Evolutionary conservation across 768 basidiomycete genomes (phyloP).

Genomic region (Panaeolus cyanescens): DNA sequence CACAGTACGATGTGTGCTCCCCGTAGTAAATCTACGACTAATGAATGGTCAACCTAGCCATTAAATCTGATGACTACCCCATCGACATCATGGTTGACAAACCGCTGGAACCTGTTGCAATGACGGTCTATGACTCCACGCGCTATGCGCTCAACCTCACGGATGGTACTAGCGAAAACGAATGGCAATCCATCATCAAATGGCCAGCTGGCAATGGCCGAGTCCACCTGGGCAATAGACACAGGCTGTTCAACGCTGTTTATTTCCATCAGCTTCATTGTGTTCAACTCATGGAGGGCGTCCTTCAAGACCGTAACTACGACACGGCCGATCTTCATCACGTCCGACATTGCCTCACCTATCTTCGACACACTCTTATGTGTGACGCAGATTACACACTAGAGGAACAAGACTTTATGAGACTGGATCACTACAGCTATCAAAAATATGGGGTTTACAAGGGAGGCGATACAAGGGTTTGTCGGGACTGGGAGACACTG

Average conservation of each 20-base stretch:
- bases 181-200: background rate
- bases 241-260: constrained; percentile 19
- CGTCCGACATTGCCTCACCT: constrained; percentile 34
- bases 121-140: background rate
- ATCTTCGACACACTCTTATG: constrained; percentile 34
- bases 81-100: background rate
- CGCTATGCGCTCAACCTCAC: background rate
- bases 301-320: constrained; percentile 16
- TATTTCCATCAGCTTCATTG: constrained; percentile 31
- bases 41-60: no score
- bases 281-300: constrained; percentile 20
- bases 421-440: no score
- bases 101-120: background rate
- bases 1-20: no score
- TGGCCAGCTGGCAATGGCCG: constrained; percentile 21
- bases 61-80: background rate
- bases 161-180: background rate
- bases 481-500: constrained; percentile 9
- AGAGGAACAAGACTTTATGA: constrained; percentile 34
- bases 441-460: constrained; percentile 21
- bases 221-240: constrained; percentile 20
- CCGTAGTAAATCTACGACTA: no score
- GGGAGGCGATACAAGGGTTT: constrained; percentile 10
- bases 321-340: constrained; percentile 17
- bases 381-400: constrained; percentile 32